phyloP scores from a whole-genome alignment of 768 basidiomycete genomes.

The Terana coerulea region DNA sequence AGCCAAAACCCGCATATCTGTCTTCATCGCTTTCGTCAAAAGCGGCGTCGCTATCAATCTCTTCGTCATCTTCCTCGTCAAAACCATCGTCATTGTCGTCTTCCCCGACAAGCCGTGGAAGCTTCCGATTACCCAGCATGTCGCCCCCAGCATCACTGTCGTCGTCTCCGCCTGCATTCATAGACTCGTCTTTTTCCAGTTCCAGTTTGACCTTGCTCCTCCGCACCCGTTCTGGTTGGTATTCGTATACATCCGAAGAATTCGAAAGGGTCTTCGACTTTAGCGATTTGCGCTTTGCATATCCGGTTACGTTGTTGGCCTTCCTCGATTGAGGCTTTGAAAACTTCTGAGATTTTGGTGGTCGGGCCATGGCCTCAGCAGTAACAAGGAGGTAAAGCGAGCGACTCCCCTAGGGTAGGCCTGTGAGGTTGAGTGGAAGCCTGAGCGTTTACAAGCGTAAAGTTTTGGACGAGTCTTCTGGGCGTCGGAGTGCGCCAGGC shows the following conservation, averaged over 20 bases:
- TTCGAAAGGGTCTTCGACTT: constrained; percentile 34
- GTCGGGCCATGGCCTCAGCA: not conserved
- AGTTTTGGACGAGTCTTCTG: no score
- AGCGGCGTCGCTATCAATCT: constrained; percentile 80
- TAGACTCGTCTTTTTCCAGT: constrained; percentile 54
- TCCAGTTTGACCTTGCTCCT: constrained; percentile 51
- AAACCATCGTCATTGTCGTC: constrained; percentile 70
- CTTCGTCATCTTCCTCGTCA: constrained; percentile 64
- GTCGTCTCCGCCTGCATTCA: constrained; percentile 30
- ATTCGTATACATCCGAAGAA: constrained; percentile 62
- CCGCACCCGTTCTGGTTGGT: constrained; percentile 44
- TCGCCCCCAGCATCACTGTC: constrained; percentile 25
- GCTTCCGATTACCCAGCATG: constrained; percentile 27
- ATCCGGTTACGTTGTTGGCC: constrained; percentile 43
- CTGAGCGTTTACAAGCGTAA: not conserved
- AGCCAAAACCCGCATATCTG: constrained; percentile 61
- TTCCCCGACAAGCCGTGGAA: constrained; percentile 49
- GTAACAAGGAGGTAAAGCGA: not conserved
- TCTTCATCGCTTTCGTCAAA: constrained; percentile 83
- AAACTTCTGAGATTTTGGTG: not conserved
- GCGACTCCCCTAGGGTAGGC: no score
- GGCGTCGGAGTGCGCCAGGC: no score
- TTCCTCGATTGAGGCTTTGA: constrained; percentile 15
- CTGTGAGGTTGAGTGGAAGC: not conserved
- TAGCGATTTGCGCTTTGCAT: constrained; percentile 45